A percentile compares a stretch with the other conserved stretches of the same genome.
Evolutionary conservation across 2,329 filamentous ascomycete species (phyloP).

Genomic region (Trichoderma atrobrunneum): DNA sequence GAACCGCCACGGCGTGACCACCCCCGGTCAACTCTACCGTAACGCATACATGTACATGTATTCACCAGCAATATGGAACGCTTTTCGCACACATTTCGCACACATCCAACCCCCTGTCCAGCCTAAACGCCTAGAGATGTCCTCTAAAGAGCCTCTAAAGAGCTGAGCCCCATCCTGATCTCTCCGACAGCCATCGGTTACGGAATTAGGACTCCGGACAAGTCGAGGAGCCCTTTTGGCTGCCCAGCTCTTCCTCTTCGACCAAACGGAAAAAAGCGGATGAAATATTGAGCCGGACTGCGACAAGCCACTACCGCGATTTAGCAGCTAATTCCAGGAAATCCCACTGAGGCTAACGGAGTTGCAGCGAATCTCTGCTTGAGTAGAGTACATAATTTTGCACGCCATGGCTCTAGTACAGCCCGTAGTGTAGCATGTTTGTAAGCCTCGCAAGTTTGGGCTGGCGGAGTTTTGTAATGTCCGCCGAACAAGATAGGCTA

Average conservation of each 20-base stretch:
- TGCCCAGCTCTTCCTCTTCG: neutral
- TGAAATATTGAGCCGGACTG: slow-evolving; percentile 11
- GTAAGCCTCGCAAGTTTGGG: neutral
- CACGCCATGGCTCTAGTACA: neutral
- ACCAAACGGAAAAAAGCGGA: slow-evolving; percentile 8
- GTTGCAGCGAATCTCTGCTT: neutral
- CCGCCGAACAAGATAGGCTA: neutral
- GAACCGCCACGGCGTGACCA: neutral
- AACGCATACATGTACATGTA: too few species aligned
- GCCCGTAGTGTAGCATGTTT: neutral
- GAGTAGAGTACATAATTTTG: neutral
- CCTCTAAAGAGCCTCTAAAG: neutral
- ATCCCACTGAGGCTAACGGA: neutral
- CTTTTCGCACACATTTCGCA: neutral
- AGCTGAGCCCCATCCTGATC: neutral
- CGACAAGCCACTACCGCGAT: neutral
- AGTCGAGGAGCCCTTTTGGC: neutral
- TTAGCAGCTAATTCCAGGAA: neutral
- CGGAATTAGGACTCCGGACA: neutral
- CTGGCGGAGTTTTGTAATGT: slow-evolving; percentile 12
- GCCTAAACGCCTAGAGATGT: neutral
- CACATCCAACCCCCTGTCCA: neutral
- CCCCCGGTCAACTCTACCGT: neutral
- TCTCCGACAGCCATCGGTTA: neutral
- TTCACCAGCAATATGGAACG: neutral